Evolutionary conservation across 1,284 basidiomycete species (phyloP).

Genomic region (Hemileia vastatrix): DNA sequence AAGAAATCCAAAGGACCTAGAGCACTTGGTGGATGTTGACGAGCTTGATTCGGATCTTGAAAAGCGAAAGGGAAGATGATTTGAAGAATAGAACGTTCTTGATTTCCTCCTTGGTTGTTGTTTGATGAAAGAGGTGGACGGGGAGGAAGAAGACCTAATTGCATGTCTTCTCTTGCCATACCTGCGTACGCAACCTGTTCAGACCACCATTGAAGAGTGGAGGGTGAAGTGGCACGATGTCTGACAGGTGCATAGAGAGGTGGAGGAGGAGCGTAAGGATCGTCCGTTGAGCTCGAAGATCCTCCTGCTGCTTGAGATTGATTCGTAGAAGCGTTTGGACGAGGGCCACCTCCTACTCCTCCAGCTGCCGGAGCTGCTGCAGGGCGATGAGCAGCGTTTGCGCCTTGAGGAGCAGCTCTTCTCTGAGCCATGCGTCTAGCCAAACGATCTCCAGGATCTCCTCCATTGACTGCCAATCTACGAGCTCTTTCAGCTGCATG

Average conservation of each 20-base stretch:
- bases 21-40: background rate
- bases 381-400: background rate
- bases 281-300: background rate
- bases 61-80: background rate
- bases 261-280: constrained; percentile 22
- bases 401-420: background rate
- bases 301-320: background rate
- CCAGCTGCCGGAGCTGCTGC: background rate
- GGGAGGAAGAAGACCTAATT: constrained; percentile 26
- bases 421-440: background rate
- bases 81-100: background rate
- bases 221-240: constrained; percentile 10
- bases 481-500: background rate
- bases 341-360: background rate
- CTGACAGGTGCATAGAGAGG: constrained; percentile 26
- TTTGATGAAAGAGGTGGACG: background rate
- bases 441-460: background rate
- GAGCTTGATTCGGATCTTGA: background rate
- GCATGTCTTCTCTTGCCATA: constrained; percentile 28
- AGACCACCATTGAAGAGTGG: constrained; percentile 27
- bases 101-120: no score
- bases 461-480: background rate
- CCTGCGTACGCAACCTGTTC: constrained; percentile 29
- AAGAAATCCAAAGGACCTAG: background rate
- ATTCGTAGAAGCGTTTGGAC: background rate